Evolutionary conservation across 768 basidiomycete species (phyloP), one percentile per base, ranked within the genome.

Genomic region (Podaxis sp.): DNA sequence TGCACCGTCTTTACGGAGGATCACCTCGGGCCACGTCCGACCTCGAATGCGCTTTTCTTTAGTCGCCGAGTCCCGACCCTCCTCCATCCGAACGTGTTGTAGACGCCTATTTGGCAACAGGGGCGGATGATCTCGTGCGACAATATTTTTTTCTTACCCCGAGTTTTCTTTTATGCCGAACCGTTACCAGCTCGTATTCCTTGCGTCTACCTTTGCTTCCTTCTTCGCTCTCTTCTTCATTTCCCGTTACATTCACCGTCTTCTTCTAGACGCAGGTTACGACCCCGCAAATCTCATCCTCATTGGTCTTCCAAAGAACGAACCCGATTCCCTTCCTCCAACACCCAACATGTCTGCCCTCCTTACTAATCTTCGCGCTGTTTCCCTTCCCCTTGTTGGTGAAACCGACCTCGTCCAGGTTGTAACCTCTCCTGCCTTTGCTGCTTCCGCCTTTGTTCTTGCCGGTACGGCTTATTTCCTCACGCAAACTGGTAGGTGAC

Each of bases 221-320:
- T 80, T 87, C 64, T 36, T 71, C 36, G 22, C 75, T 59, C 86
- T 91, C 74, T 65, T 84, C 68, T 59, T 76, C 63, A 59, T 78
- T 69, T 74, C 79, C 59, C 75, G 73, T 67, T 77, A 76, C 67
- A 50, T 87, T 64, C 69, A 75, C 65, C 53, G 70, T 19, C 76
- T 68, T 61, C 85, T 91, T 66, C 68, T 68, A 6, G 79, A 76
- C 8, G 80, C 82, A 9, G 87, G 87, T 68, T 87, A 84, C 80
- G 76, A 85, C 75, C 49, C 85, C 61, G 76, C 82, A 27, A 72
- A 81, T 19, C 71, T 90, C 71, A 88, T 89, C 66, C 85, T 90
- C 70, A 71, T 87, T 53, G 88, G 88, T 60, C 77, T 87, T 52
- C 76, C 65, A 63, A 29, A 65, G 53, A 15, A 24, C 47, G 33